Base-by-base conservation (phyloP, 2,329 filamentous ascomycete species). In the Plenodomus lindquistii region DNA sequence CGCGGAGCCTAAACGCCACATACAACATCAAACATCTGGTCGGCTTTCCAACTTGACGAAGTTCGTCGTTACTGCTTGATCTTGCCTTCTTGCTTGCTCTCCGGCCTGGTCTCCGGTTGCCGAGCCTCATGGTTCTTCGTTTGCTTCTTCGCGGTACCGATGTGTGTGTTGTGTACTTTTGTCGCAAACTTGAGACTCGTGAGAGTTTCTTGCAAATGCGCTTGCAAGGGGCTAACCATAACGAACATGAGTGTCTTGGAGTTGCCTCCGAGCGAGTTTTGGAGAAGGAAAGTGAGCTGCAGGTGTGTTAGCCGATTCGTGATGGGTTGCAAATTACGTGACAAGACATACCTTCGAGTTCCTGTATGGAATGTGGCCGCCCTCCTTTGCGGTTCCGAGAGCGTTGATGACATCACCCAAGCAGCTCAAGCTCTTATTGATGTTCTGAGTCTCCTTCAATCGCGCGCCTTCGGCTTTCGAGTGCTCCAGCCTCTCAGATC, bases 171-270 rank as follows among this genome's bases (percentile, higher is more conserved):
- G 75, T 91, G 85, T 55, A 92, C 91, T 82, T 96, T 97, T 27
- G 90, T 95, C 15, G 94, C 94, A 73, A 99, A 99, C 66, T 94
- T 88, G 73, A 99, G 79, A 79, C 91, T 97, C 37, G 92, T 96
- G 69, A 97, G 79, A 2, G 92, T 97, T 79, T 99, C 94, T 65
- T 87, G 88, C 57, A 97, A 78, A 76, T 97, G 94, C 5, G 86
- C 88, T 76, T 95, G 89, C 50, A 97, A 78, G 27, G 94, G 94
- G 61, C 88, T 94, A 47, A 96, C 89, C 92, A 97, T 97, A 70
- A 97, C 91, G 72, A 99, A 96, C 94, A 99, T 99, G 63, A 99
- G 86, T 0, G 94, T 99, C 76, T 97, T 96, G 61, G 88, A 94
- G 72, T 96, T 97, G 15, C 94, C 94, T 3, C 94, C 93, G 7